Base-by-base conservation (phyloP, 805 yeast genomes). In the Wickerhamiella parazyma region DNA sequence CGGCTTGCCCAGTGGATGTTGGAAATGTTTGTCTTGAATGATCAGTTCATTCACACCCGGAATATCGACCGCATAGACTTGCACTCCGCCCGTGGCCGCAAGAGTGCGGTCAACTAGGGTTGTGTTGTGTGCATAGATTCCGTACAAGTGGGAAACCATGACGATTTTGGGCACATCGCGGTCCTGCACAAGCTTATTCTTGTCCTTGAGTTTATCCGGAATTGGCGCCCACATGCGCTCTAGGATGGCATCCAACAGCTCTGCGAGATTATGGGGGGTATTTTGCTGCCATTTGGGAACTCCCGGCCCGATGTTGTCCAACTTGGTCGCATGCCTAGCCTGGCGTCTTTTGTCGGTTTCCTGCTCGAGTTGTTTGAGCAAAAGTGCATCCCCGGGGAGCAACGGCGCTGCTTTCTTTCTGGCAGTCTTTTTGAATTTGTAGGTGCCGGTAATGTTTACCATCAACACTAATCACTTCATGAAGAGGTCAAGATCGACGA, bases 71-170 rank as follows among this genome's bases (percentile, higher is more conserved):
- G 50, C 49, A 8, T 65, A 41, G 19, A 51, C 36, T 16, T 63
- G 44, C 6, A 64, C 42, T 8, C 29, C 28, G 4, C 63, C 63
- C 12, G 51, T 51, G 18, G 46, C 33, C 19, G 46, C 50, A 6
- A 65, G 36, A 24, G 54, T 59, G 1, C 64, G 57, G 38, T 65
- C 69, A 1, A 66, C 58, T 18, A 45, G 49, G 2, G 69, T 65
- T 3, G 65, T 55, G n/a, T 53, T 46, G 16, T 49, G 46, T 1
- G 64, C 59, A 44, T 52, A 61, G 2, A 65, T 48, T 3, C 67
- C 63, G 42, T 63, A 58, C 12, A 64, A 40, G 28, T 63, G 67
- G 12, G 56, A 54, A 8, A 56, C 45, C 46, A 55, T 49, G 10
- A 58, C 63, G 22, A 59, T 40, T 6, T 57, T 58, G 2, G 67